These are phyloP conservation scores for Melanogaster broomeanus DNA, from an alignment of 768 basidiomycete species.

Conservation along the genomic window DNA sequence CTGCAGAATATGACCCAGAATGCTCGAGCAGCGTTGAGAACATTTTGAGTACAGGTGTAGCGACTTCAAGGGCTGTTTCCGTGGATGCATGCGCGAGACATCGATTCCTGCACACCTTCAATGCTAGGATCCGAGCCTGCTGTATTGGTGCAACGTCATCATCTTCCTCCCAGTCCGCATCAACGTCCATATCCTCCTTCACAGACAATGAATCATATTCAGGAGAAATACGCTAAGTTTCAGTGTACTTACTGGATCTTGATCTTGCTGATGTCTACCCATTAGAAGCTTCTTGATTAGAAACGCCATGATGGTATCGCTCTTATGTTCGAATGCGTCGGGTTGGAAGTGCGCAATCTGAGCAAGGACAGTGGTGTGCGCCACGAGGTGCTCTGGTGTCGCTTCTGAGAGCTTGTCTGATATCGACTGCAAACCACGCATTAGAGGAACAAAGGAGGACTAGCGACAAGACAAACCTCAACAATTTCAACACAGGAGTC, in stretches of 20 bases:
- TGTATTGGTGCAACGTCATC: conserved; percentile 57
- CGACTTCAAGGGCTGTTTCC: conserved; percentile 63
- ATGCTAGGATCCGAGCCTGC: conserved; percentile 66
- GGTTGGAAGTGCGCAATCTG: conserved; percentile 72
- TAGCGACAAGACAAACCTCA: conserved; percentile 49
- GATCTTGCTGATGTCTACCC: conserved; percentile 47
- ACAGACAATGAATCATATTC: neutral
- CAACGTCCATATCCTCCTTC: conserved; percentile 58
- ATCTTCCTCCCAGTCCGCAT: conserved; percentile 80
- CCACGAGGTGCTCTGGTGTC: conserved; percentile 53
- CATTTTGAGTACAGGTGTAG: conserved; percentile 76
- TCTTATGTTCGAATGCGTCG: conserved; percentile 75
- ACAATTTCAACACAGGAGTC: conserved; percentile 56
- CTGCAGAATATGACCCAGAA: conserved; percentile 65
- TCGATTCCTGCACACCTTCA: conserved; percentile 85
- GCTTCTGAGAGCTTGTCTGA: conserved; percentile 49
- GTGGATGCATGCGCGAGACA: conserved; percentile 65
- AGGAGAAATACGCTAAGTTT: neutral
- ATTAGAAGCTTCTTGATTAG: conserved; percentile 71
- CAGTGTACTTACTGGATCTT: conserved; percentile 43
- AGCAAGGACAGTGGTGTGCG: conserved; percentile 69
- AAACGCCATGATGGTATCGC: conserved; percentile 72
- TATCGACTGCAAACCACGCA: conserved; percentile 50
- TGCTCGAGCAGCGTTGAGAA: conserved; percentile 69
- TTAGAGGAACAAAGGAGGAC: neutral